Evolutionary conservation across 805 yeast genomes (phyloP).

Genomic region (Wickerhamiella alocasiicola): DNA sequence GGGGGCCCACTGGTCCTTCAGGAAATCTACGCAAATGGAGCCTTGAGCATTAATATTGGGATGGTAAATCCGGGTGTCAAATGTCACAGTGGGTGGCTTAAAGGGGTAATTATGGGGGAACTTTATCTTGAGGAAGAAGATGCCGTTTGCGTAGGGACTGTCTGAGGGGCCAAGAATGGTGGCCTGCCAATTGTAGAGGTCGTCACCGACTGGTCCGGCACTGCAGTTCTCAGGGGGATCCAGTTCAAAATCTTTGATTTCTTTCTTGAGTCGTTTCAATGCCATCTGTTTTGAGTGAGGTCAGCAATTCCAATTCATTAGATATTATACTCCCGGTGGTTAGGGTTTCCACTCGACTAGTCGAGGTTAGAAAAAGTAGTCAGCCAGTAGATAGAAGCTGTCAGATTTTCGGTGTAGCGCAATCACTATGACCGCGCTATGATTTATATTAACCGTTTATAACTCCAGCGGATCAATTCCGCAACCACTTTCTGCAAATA

Average conservation of each 20-base stretch:
- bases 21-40: constrained; percentile 88
- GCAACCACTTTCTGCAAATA: too few relatives aligned
- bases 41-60: constrained; percentile 96
- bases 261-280: constrained; percentile 89
- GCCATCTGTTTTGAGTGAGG: constrained; percentile 44
- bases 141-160: constrained; percentile 80
- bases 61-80: constrained; percentile 93
- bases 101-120: constrained; percentile 99
- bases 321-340: constrained; percentile 1
- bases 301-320: not conserved
- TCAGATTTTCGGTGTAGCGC: too few relatives aligned
- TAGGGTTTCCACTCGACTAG: not conserved
- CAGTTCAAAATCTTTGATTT: constrained; percentile 87
- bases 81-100: constrained; percentile 89
- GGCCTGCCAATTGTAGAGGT: constrained; percentile 98
- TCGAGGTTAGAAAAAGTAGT: not conserved
- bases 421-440: too few relatives aligned
- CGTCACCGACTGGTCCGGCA: constrained; percentile 98
- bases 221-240: constrained; percentile 99
- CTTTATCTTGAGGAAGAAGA: constrained; percentile 87
- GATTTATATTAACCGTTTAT: too few relatives aligned
- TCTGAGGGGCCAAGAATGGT: constrained; percentile 98
- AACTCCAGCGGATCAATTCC: too few relatives aligned
- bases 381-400: too few relatives aligned
- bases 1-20: constrained; percentile 98